Conservation (phyloP, 148 eudicot species). For the Rhododendron ovatum region DNA sequence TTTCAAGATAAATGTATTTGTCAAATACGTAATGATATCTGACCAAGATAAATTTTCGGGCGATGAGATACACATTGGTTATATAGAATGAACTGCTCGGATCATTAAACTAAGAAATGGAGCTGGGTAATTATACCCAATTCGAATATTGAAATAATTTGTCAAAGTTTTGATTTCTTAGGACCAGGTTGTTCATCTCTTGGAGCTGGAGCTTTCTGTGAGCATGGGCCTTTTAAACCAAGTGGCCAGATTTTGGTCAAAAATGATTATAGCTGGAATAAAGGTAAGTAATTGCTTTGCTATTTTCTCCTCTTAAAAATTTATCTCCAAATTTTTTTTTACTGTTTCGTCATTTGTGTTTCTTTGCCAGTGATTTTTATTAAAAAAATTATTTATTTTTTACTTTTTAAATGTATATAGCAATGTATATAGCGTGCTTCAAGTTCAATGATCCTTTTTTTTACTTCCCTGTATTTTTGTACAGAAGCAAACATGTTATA, state of each 20-base stretch:
- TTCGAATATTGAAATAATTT: neutral
- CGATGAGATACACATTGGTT: neutral
- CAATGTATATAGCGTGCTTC: no score
- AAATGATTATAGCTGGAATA: constrained; percentile 75
- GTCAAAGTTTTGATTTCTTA: constrained; percentile 1
- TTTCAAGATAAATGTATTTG: no score
- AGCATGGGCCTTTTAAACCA: constrained; percentile 75
- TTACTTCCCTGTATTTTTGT: neutral
- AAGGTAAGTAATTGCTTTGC: constrained; percentile 33
- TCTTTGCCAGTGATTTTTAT: no score
- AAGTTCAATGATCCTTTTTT: no score
- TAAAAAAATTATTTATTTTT: no score
- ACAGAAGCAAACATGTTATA: constrained; percentile 84
- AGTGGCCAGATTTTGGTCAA: constrained; percentile 42
- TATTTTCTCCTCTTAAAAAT: no score
- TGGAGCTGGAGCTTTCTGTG: constrained; percentile 77
- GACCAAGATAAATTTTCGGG: neutral
- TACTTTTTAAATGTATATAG: no score
- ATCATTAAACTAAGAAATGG: neutral
- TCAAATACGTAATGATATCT: neutral
- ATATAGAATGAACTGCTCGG: neutral
- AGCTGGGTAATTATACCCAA: neutral
- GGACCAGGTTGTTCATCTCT: constrained; percentile 89
- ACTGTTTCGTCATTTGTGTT: no score
- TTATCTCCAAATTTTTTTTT: no score